A percentile compares a stretch with the other conserved stretches of the same genome.
These are phyloP conservation scores for Sarocladium oryzae DNA, from an alignment of 2,329 filamentous ascomycete genomes.

Conservation along the genomic window DNA sequence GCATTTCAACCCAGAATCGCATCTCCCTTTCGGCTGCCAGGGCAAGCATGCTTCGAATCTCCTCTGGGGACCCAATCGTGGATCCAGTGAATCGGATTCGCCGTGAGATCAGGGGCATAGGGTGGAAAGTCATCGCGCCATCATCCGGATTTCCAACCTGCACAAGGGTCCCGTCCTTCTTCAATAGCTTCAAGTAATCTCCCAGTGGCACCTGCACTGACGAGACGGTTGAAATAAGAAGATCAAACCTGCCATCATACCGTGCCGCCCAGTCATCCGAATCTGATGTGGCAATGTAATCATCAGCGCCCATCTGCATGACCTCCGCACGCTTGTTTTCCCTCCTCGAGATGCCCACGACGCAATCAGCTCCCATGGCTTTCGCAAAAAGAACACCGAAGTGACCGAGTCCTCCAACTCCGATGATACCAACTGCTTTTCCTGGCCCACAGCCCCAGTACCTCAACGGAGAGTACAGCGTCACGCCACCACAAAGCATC, in stretches of 20 bases:
- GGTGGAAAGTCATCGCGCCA: slow-evolving; percentile 12
- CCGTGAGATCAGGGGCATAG: slow-evolving; percentile 48
- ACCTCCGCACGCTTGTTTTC: slow-evolving; percentile 48
- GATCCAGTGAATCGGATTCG: slow-evolving; percentile 42
- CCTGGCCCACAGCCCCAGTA: slow-evolving; percentile 59
- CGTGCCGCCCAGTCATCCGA: slow-evolving; percentile 48
- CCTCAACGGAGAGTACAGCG: slow-evolving; percentile 56
- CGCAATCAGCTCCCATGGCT: slow-evolving; percentile 56
- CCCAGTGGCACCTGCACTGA: slow-evolving; percentile 48
- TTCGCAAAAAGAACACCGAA: slow-evolving; percentile 63
- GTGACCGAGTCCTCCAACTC: slow-evolving; percentile 63
- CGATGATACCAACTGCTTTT: slow-evolving; percentile 60
- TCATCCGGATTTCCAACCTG: slow-evolving; percentile 46
- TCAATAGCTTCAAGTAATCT: slow-evolving; percentile 54
- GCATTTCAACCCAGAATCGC: slow-evolving; percentile 48
- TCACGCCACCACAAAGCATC: slow-evolving; percentile 67
- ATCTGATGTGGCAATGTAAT: slow-evolving; percentile 35
- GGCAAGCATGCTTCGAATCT: slow-evolving; percentile 54
- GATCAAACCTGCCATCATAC: slow-evolving; percentile 44
- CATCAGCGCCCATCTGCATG: slow-evolving; percentile 50
- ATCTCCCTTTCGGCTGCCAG: slow-evolving; percentile 49
- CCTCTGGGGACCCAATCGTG: slow-evolving; percentile 41
- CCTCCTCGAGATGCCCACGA: slow-evolving; percentile 53
- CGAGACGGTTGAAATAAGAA: slow-evolving; percentile 54
- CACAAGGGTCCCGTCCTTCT: slow-evolving; percentile 53